phyloP scores from a whole-genome alignment of 1,284 basidiomycete genomes.

The Fomitopsis schrenkii region DNA sequence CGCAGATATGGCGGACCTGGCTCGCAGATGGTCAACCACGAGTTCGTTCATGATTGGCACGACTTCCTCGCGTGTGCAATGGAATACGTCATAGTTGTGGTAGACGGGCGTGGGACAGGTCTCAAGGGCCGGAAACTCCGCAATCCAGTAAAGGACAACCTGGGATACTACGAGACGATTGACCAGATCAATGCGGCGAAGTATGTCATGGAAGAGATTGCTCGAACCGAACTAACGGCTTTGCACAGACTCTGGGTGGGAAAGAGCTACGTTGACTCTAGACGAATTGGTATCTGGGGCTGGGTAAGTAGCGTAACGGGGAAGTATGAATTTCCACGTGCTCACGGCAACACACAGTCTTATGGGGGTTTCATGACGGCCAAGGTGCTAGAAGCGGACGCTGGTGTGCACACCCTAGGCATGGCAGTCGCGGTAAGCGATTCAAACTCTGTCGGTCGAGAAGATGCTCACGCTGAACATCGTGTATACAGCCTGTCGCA shows the following conservation, averaged over 20 bases:
- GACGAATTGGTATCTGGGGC: slow-evolving; percentile 90
- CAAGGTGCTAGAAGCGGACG: slow-evolving; percentile 86
- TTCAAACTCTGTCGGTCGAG: neutral
- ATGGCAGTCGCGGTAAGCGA: slow-evolving; percentile 77
- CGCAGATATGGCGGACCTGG: slow-evolving; percentile 86
- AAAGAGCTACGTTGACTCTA: slow-evolving; percentile 76
- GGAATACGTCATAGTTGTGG: slow-evolving; percentile 82
- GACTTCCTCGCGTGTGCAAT: slow-evolving; percentile 80
- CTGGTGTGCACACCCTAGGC: slow-evolving; percentile 82
- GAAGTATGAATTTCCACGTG: neutral
- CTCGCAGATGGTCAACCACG: slow-evolving; percentile 72
- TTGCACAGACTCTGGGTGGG: slow-evolving; percentile 60
- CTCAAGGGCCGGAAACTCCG: slow-evolving; percentile 81
- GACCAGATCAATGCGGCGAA: slow-evolving; percentile 89
- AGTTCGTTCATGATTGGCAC: slow-evolving; percentile 79
- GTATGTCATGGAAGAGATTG: slow-evolving; percentile 36
- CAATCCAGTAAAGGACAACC: slow-evolving; percentile 79
- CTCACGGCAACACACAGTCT: slow-evolving; percentile 45
- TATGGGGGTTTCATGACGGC: slow-evolving; percentile 93
- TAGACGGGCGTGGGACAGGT: slow-evolving; percentile 95
- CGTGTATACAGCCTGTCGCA: slow-evolving; percentile 61
- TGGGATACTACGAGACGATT: slow-evolving; percentile 82
- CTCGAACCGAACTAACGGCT: neutral
- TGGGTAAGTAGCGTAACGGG: slow-evolving; percentile 61
- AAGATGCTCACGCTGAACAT: neutral